Evolutionary conservation across 2,329 filamentous ascomycete genomes (phyloP), one percentile per base, ranked within the genome.

Genomic region (Myriosclerotinia curreyana): DNA sequence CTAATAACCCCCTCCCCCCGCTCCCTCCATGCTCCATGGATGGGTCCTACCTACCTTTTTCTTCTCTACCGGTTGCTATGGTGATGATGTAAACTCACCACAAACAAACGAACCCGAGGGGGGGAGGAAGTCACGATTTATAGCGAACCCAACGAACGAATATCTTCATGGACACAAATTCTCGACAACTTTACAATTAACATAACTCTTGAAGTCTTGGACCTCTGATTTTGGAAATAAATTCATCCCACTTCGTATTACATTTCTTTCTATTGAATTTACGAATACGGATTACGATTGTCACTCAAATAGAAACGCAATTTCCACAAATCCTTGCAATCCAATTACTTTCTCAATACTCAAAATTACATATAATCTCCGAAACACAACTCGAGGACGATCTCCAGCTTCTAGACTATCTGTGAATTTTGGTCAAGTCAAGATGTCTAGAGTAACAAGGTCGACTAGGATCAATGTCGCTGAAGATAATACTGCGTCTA

Each of bases 381-480:
- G 62, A 60, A 31, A 52, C 38, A 60, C 44, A 14, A 60, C 34
- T 58, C 48, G 31, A 48, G 22, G 49, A 53, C 64, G 58, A 61
- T 61, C 55, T 65, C 17, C 28, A 60, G 22, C 34, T 63, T 65
- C 49, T 46, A 36, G 55, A 28, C 22, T 15, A 28, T 48, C 25
- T 48, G 61, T 31, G 28, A 31, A 17, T 46, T 51, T 53, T 48
- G 49, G 20, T 5, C 46, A 55, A 55, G 52, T 68, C 42, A 61
- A 54, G 49, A 75, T 75, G 74, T 64, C 71, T 67, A 69, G 73
- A 69, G 68, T 72, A 48, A 74, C 73, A 48, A 67, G 73, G 44
- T 74, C 73, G 53, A 69, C 63, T 55, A 72, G 69, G 66, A 66
- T 74, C 65, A 66, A 69, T 36, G 70, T 73, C 55, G 65, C 66